A percentile compares a stretch with the other conserved stretches of the same genome.
phyloP scores from a whole-genome alignment of 2,329 filamentous ascomycete genomes.

The Aspergillus quadrilineatus region DNA sequence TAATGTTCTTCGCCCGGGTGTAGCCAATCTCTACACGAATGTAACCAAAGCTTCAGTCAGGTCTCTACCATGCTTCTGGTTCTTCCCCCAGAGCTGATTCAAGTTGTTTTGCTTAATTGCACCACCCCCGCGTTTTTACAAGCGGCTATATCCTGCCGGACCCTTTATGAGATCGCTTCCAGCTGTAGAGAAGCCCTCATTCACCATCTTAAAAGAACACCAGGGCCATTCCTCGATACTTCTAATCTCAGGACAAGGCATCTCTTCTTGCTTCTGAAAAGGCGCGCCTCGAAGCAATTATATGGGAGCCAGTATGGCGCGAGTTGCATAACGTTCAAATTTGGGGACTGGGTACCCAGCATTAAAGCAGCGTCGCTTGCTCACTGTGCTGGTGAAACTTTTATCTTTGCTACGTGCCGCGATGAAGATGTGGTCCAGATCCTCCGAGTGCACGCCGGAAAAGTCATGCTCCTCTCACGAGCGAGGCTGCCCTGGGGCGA shows the following conservation, averaged over 20 bases:
- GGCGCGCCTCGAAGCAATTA: constrained; percentile 32
- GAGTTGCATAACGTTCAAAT: constrained; percentile 29
- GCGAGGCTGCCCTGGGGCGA: constrained; percentile 25
- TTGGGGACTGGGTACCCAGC: constrained; percentile 30
- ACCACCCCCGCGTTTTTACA: constrained; percentile 40
- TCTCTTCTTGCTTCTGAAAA: constrained; percentile 35
- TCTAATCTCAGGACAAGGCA: constrained; percentile 20
- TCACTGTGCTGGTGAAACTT: constrained; percentile 16
- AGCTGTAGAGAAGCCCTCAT: constrained; percentile 36
- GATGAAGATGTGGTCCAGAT: constrained; percentile 30
- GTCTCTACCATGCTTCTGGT: constrained; percentile 30
- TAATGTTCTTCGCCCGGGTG: no score
- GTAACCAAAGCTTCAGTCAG: constrained; percentile 19
- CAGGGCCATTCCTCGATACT: constrained; percentile 29
- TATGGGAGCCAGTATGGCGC: constrained; percentile 38
- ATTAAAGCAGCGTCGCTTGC: constrained; percentile 34
- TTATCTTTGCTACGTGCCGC: constrained; percentile 32
- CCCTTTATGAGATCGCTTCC: constrained; percentile 36
- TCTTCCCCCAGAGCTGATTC: constrained; percentile 43
- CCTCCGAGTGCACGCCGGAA: constrained; percentile 23
- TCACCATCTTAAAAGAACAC: constrained; percentile 37
- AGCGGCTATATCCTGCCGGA: constrained; percentile 36
- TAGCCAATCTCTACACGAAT: constrained; percentile 17
- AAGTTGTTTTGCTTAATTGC: constrained; percentile 36
- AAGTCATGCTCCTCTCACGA: constrained; percentile 16